Conservation (phyloP, 768 basidiomycete species). For the Agaricus bisporus region DNA sequence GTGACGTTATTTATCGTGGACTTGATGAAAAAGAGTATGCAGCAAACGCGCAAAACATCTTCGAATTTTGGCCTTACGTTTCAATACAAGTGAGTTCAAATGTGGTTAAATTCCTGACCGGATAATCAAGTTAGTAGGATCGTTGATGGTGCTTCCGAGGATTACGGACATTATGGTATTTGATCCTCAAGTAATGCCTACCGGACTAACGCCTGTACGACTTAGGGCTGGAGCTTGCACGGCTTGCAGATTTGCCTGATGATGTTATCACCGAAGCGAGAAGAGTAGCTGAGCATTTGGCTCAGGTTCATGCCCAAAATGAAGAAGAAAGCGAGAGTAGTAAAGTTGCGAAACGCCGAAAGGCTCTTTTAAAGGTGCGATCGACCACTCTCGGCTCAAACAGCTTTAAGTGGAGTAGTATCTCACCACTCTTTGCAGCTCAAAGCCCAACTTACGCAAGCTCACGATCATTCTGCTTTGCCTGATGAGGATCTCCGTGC, state of each 20-base stretch:
- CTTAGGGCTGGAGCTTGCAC: slow-evolving; percentile 82
- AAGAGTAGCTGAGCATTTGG: slow-evolving; percentile 54
- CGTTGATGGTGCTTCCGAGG: slow-evolving; percentile 61
- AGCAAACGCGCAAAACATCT: slow-evolving; percentile 50
- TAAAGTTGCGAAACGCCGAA: slow-evolving; percentile 54
- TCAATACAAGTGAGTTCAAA: slow-evolving; percentile 59
- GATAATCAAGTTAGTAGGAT: slow-evolving; percentile 43
- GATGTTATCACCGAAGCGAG: slow-evolving; percentile 61
- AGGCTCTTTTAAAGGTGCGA: slow-evolving; percentile 60
- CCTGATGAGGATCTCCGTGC: slow-evolving; percentile 62
- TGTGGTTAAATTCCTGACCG: too few species aligned
- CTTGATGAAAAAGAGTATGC: not conserved
- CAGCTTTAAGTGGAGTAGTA: not conserved
- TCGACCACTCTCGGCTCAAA: not conserved
- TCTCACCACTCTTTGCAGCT: slow-evolving; percentile 36
- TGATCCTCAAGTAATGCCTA: not conserved
- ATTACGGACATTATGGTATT: slow-evolving; percentile 67
- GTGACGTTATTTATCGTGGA: not conserved
- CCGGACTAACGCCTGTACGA: not conserved
- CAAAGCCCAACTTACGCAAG: slow-evolving; percentile 69
- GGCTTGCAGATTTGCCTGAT: slow-evolving; percentile 76
- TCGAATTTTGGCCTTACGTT: slow-evolving; percentile 66
- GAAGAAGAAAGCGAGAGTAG: slow-evolving; percentile 59
- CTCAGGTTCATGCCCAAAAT: slow-evolving; percentile 47
- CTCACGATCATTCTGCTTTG: slow-evolving; percentile 63